Base-by-base conservation (phyloP, 768 basidiomycete species). In the Postia placenta region DNA sequence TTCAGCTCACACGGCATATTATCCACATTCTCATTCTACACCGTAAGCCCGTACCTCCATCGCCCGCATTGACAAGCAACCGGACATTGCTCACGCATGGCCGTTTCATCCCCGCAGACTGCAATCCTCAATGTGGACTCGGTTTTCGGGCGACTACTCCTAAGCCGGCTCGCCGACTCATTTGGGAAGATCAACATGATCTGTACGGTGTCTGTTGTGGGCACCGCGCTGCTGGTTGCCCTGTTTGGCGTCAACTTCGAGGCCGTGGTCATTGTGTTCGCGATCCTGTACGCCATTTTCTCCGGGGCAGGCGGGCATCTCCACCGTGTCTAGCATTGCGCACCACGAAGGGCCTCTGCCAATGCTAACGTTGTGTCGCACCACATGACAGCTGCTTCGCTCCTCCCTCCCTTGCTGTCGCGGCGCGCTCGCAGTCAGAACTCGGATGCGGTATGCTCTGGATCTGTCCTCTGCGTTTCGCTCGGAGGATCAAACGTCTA, bases 71-170 rank as follows among this genome's bases (percentile, higher is more conserved):
- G n/a, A n/a, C n/a, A n/a, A n/a, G n/a, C n/a, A n/a, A 24, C 15
- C 12, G 38, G 19, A 22, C 38, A 22, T 11, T 20, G 24, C n/a
- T n/a, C n/a, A n/a, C 44, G 7, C 36, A 6, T 19, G 33, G 17
- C 22, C 26, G n/a, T n/a, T n/a, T n/a, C n/a, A n/a, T n/a, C n/a
- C n/a, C n/a, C n/a, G n/a, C n/a, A 76, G 76, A 68, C 78, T 27
- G 69, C 76, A 1, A 66, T 78, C 15, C 69, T 78, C 70, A 78
- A 80, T 50, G 75, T 64, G 3, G 69, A 73, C 2, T 74, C 75
- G 14, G 60, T 80, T 20, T 66, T 78, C 52, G 81, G 81, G n/a
- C 70, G 81, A 40, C 74, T 73, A 4, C 49, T 82, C 1, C 80
- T 80, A 0, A 80, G 79, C 60, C 64, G 75, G 47, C 48, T 76